Evolutionary conservation across 2,329 filamentous ascomycete species (phyloP).

Genomic region (Pseudodiploospora longispora): DNA sequence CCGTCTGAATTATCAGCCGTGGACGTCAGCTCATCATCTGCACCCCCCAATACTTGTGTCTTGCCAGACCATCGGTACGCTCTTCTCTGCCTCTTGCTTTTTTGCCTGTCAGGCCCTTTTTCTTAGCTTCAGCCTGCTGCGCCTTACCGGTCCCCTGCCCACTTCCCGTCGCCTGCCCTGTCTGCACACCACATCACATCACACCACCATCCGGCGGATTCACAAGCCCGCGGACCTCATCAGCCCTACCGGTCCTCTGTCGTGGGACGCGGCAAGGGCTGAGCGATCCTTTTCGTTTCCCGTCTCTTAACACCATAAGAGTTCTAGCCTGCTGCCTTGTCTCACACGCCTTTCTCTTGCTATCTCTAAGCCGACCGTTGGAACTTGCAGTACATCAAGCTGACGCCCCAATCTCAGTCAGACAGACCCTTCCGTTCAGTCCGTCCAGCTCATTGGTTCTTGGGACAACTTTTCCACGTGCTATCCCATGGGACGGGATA

Average conservation of each 20-base stretch:
- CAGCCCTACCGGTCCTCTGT: slow-evolving; percentile 3
- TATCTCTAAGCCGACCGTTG: slow-evolving; percentile 3
- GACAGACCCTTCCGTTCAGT: slow-evolving; percentile 52
- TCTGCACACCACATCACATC: not conserved
- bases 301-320: not conserved
- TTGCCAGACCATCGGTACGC: slow-evolving; percentile 4
- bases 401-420: slow-evolving; percentile 35
- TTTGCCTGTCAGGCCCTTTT: not conserved
- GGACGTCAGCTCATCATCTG: slow-evolving; percentile 7
- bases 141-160: not conserved
- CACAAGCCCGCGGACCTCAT: not conserved
- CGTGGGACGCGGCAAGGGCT: not conserved
- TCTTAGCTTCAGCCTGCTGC: not conserved
- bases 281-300: slow-evolving; percentile 1
- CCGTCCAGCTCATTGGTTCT: slow-evolving; percentile 77
- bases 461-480: slow-evolving; percentile 87
- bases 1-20: slow-evolving; percentile 3
- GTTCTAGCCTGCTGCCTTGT: slow-evolving; percentile 3
- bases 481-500: slow-evolving; percentile 76
- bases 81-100: not conserved
- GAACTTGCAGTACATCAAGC: slow-evolving; percentile 7
- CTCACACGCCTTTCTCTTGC: slow-evolving; percentile 2
- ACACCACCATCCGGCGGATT: not conserved
- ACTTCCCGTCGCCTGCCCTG: not conserved
- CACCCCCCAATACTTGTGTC: not conserved